phyloP scores from a whole-genome alignment of 73 alveolate genomes.

The Stentor coeruleus region DNA sequence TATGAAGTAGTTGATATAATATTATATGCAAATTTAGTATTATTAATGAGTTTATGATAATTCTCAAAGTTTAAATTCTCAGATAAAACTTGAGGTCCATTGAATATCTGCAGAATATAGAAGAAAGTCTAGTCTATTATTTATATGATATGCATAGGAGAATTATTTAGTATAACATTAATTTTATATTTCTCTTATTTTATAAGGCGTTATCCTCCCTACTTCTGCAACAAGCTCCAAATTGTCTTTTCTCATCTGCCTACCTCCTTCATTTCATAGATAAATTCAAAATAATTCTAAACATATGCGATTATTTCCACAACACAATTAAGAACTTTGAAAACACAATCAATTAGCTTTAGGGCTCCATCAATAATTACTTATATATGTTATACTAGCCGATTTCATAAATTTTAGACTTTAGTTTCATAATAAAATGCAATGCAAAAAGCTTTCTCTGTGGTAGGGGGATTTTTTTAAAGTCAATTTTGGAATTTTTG shows the following conservation, averaged over 20 bases:
- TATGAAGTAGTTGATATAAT: no score
- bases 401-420: neutral
- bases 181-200: neutral
- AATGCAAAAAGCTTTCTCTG: neutral
- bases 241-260: neutral
- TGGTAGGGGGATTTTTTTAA: neutral
- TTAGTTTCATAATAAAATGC: no score
- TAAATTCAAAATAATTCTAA: no score
- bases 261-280: neutral
- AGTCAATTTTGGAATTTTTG: no score
- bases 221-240: neutral
- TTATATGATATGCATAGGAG: no score
- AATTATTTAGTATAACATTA: neutral
- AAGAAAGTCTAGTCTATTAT: neutral
- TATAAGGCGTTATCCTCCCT: neutral
- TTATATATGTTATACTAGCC: neutral
- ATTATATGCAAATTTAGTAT: no score
- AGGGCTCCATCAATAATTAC: no score
- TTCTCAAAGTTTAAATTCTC: neutral
- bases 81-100: neutral
- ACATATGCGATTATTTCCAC: neutral
- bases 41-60: no score
- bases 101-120: neutral
- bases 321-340: no score
- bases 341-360: no score